phyloP scores from a whole-genome alignment of 345 rosid species.

The Aegle marmelos region DNA sequence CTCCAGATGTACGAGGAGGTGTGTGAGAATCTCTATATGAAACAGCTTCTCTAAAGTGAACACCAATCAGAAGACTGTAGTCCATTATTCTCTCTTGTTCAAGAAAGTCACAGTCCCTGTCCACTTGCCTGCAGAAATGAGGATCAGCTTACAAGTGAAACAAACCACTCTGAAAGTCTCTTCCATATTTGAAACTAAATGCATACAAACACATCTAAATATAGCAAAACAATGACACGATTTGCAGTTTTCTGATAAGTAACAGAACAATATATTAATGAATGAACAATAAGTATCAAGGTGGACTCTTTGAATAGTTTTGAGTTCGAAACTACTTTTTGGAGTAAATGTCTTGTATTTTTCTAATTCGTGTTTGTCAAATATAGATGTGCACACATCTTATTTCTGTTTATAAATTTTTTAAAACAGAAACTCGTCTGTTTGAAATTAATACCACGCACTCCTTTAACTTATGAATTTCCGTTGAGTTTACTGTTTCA shows the following conservation, averaged over 20 bases:
- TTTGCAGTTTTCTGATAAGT: neutral
- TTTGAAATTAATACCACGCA: neutral
- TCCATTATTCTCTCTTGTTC: conserved; percentile 97
- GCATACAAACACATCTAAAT: neutral
- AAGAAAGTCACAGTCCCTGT: conserved; percentile 88
- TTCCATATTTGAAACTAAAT: neutral
- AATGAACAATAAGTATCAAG: neutral
- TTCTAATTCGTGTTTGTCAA: neutral
- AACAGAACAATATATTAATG: neutral
- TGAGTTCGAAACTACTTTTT: neutral
- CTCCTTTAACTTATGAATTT: neutral
- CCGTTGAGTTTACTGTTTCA: neutral
- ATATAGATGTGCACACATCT: neutral
- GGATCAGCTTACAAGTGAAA: neutral
- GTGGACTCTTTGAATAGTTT: neutral
- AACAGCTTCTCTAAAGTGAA: conserved; percentile 71
- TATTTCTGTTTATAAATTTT: neutral
- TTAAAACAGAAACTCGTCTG: neutral
- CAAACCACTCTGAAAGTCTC: neutral
- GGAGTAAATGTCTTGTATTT: neutral
- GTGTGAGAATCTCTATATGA: conserved; percentile 35
- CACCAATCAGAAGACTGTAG: conserved; percentile 84
- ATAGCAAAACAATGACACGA: neutral
- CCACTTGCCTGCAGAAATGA: conserved; percentile 74
- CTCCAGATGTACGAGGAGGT: conserved; percentile 49